Evolutionary conservation across 352 stramenopile genomes (phyloP).

Genomic region (Globisporangium canariense): DNA sequence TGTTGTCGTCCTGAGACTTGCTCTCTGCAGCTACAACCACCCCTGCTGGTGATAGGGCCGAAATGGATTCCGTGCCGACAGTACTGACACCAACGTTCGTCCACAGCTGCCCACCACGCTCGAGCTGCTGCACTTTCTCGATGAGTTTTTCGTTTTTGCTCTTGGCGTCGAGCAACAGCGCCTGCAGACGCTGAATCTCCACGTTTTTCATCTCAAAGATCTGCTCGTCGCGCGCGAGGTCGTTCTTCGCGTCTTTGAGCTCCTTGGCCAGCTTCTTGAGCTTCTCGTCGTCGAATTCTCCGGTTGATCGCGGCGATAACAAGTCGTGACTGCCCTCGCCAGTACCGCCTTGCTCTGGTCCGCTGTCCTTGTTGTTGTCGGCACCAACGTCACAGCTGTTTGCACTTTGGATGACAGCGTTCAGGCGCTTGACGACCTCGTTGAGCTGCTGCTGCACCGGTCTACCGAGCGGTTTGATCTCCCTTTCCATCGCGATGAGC

Average conservation of each 20-base stretch:
- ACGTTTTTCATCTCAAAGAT: slow-evolving; percentile 86
- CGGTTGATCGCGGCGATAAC: neutral
- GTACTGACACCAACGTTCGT: slow-evolving; percentile 30
- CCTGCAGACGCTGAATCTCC: slow-evolving; percentile 66
- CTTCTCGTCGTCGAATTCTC: slow-evolving; percentile 14
- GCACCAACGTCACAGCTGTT: slow-evolving; percentile 35
- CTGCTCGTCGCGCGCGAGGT: slow-evolving; percentile 71
- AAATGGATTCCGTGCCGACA: neutral
- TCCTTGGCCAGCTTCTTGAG: slow-evolving; percentile 43
- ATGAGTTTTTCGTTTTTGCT: slow-evolving; percentile 74
- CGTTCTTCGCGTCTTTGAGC: slow-evolving; percentile 57
- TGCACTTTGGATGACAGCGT: slow-evolving; percentile 57
- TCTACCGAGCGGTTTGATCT: slow-evolving; percentile 67
- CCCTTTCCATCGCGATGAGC: slow-evolving; percentile 71
- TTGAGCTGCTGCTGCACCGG: slow-evolving; percentile 78
- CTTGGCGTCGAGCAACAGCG: slow-evolving; percentile 56
- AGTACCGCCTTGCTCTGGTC: slow-evolving; percentile 12
- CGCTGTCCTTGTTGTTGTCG: slow-evolving; percentile 15
- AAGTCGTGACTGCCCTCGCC: neutral
- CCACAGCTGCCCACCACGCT: slow-evolving; percentile 66
- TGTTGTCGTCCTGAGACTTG: slow-evolving; percentile 17
- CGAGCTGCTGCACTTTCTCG: slow-evolving; percentile 61
- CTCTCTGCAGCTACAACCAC: neutral
- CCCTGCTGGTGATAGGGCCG: neutral
- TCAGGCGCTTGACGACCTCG: slow-evolving; percentile 77